Evolutionary conservation across 306 rosid genomes (phyloP).

Genomic region (Quercus aquifolioides): DNA sequence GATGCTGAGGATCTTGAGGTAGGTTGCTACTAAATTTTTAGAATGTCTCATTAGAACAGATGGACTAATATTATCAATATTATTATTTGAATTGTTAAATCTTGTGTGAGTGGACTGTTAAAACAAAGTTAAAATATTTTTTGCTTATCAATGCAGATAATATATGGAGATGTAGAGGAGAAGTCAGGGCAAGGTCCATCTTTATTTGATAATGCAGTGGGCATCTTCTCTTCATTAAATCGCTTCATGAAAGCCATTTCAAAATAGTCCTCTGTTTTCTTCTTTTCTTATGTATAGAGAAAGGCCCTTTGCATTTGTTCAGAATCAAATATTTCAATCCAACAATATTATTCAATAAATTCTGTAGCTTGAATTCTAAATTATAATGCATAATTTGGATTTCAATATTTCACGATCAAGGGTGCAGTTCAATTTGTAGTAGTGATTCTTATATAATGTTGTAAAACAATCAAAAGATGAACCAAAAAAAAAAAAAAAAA

Average conservation of each 20-base stretch:
- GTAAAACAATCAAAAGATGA: too few species aligned
- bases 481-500: too few species aligned
- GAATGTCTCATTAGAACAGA: neutral
- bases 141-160: slow-evolving; percentile 44
- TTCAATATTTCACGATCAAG: too few species aligned
- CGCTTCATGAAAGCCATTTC: slow-evolving; percentile 82
- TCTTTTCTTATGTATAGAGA: neutral
- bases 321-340: neutral
- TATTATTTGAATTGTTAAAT: neutral
- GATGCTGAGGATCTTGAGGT: slow-evolving; percentile 90
- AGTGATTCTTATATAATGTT: too few species aligned
- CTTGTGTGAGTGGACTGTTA: neutral
- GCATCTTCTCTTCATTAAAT: slow-evolving; percentile 74
- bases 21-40: slow-evolving; percentile 24
- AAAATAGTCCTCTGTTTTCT: slow-evolving; percentile 16
- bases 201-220: slow-evolving; percentile 70
- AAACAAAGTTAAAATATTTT: neutral
- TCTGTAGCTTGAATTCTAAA: neutral
- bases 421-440: too few species aligned
- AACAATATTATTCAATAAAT: neutral
- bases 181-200: slow-evolving; percentile 56
- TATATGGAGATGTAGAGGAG: slow-evolving; percentile 59
- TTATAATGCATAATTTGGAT: neutral
- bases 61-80: neutral
- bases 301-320: neutral